Evolutionary conservation across 208 protist genomes (phyloP), one percentile per base, ranked within the genome.

Genomic region (Acanthamoeba quina): DNA sequence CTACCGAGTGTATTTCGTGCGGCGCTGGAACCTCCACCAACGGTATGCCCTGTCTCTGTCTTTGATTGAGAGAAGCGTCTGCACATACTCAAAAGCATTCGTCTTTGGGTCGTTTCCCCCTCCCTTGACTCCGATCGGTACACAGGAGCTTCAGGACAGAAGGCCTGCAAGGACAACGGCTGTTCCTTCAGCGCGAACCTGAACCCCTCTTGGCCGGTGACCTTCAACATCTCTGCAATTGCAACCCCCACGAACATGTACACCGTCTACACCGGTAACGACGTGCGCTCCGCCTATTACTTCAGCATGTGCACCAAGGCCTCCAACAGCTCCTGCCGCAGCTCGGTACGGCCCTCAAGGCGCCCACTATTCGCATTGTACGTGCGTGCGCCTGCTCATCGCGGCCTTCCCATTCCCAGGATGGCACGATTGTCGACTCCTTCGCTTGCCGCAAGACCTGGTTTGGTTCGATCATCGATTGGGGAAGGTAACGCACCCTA

Each of bases 281-380:
- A 78, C 37, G 26, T 2, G 37, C 70, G 78, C 49, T 31, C 19
- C 21, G n/a, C 11, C 26, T 86, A 86, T 26, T 24, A 86, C 21
- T 62, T 86, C 52, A 62, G 78, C 78, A 62, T 86, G 78, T 86
- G 78, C 78, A 62, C 41, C 47, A 86, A 62, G 49, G 47, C 78
- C 21, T 47, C 78, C 78, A 86, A 86, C 49, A 86, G 29, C 78
- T 86, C 78, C n/a, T 86, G 78, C 26, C 29, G 19, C 70, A 11
- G 10, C 11, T 6, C 29, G 78, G 78, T 86, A 83, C 41, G 74
- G 11, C 56, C 19, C 56, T 5, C 41, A 4, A 1, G n/a, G 34
- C 13, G 24, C n/a, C n/a, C 10, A 44, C 19, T 62, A 17, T 44
- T 10, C 68, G 37, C 29, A 10, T 47, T 29, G 52, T 17, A 7